Evolutionary conservation across 177 flowering plant genomes (phyloP), one percentile per base, ranked within the genome.

Genomic region (Vitis hybrid): DNA sequence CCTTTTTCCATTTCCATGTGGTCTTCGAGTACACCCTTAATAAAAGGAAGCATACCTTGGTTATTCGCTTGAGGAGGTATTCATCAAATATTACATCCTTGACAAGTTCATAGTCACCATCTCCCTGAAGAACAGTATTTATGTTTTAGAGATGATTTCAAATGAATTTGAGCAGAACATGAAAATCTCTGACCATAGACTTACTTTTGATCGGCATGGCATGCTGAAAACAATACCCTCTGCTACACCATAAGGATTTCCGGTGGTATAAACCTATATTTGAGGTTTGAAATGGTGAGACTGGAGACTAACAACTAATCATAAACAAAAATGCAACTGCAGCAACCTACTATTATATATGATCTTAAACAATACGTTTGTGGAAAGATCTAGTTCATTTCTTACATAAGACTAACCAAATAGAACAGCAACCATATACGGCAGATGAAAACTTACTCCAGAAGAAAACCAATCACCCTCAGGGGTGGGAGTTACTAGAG

Each of bases 141-240:
- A 22, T 22, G 26, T 12, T n/a, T 75, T 50, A 29, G 11, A 56
- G 56, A 39, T 0, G 1, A 31, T 18, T 10, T 51, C 21, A 49
- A 13, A 52, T 15, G n/a, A 5, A 48, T 16, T 7, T 2, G 48
- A 51, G 9, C 2, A 4, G 11, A 31, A 14, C 65, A 11, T 50
- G 22, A 3, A 64, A 31, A 53, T 5, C 2, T 3, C 2, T 2
- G 49, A 49, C 19, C 33, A 53, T 49, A 26, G 26, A 70, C 81
- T 78, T 72, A 90, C 99, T 63, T 90, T 84, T 76, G 99, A 95
- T 86, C 98, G 84, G 83, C 99, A 95, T 45, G 99, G 99, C 99
- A 95, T 91, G 77, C 99, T 95, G 85, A 95, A 95, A 69, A 95
- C 93, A 72, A 95, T 81, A 75, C 79, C 97, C 73, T 93, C 96